Base-by-base conservation (phyloP, 2,329 filamentous ascomycete species). In the Diaporthe ilicicola region DNA sequence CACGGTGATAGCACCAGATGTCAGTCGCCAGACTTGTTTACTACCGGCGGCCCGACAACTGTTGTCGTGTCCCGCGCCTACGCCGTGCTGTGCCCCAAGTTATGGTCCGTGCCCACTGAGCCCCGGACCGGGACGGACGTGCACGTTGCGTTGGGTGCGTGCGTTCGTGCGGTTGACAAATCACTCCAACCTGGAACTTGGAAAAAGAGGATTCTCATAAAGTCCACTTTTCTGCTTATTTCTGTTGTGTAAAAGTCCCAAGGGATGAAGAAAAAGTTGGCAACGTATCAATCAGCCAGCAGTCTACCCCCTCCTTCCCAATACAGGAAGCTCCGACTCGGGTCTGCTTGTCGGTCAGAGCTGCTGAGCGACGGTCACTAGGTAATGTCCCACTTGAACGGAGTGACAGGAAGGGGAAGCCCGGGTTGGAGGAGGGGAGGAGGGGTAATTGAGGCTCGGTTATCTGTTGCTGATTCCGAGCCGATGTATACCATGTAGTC, bases 221-320 rank as follows among this genome's bases (percentile, higher is more conserved):
- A 62, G 59, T 62, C 42, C 59, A 62, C 59, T 62, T 62, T 62
- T 62, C 29, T 62, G 59, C 59, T 48, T 27, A 62, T 48, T 62
- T 62, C 42, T 37, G 27, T 62, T 48, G 42, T 34, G 59, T 62
- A 62, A 62, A 48, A 62, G n/a, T 48, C 59, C 19, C 42, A n/a
- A 48, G 59, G 56, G 42, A 39, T 34, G 42, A 48, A 5, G 42
- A 6, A 48, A 48, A 48, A 62, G 59, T 48, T 62, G 59, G 42
- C 59, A 62, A 48, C 59, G 59, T 48, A 62, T 62, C 59, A 62
- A 42, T 42, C 59, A 34, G 32, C 27, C 17, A 22, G n/a, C 29
- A 22, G 44, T 17, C n/a, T n/a, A n/a, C n/a, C n/a, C n/a, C n/a
- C n/a, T n/a, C n/a, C 27, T 4, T 9, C 37, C 39, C 56, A 46